Percentiles rank a stretch among this genome's conserved stretches.
These are phyloP conservation scores for Senna tora DNA, from an alignment of 306 rosid genomes.

Conservation along the genomic window DNA sequence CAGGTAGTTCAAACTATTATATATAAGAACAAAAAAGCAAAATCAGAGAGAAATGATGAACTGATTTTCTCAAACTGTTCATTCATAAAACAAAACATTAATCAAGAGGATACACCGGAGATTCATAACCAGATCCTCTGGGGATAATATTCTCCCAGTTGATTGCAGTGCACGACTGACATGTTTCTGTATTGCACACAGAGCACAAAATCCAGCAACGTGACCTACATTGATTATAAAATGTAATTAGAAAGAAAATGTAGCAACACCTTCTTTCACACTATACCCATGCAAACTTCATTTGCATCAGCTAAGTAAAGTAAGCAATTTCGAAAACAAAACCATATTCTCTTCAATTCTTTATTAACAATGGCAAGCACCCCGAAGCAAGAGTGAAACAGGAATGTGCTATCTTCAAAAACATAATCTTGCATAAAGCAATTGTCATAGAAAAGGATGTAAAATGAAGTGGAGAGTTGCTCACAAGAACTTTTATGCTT, in stretches of 20 bases:
- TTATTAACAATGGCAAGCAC: neutral
- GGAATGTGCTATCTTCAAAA: neutral
- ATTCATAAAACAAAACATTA: neutral
- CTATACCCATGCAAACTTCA: neutral
- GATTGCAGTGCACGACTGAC: slow-evolving; percentile 90
- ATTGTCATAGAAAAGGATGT: neutral
- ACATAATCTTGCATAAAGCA: neutral
- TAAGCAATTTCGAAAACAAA: neutral
- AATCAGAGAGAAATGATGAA: neutral
- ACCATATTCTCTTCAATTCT: neutral
- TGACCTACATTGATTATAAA: slow-evolving; percentile 59
- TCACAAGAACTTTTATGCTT: slow-evolving; percentile 90
- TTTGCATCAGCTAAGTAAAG: neutral
- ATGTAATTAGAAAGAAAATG: slow-evolving; percentile 36
- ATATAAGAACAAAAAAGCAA: neutral
- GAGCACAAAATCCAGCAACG: slow-evolving; percentile 92
- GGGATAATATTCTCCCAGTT: slow-evolving; percentile 79
- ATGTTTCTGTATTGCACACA: slow-evolving; percentile 95
- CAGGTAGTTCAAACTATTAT: too few relatives aligned
- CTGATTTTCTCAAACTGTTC: neutral
- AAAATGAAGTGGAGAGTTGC: slow-evolving; percentile 24
- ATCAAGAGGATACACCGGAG: slow-evolving; percentile 79
- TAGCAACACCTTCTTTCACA: neutral
- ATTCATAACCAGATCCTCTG: slow-evolving; percentile 75
- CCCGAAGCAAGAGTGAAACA: slow-evolving; percentile 10